Conservation (phyloP, 306 rosid genomes). For the Fragaria ananassa region DNA sequence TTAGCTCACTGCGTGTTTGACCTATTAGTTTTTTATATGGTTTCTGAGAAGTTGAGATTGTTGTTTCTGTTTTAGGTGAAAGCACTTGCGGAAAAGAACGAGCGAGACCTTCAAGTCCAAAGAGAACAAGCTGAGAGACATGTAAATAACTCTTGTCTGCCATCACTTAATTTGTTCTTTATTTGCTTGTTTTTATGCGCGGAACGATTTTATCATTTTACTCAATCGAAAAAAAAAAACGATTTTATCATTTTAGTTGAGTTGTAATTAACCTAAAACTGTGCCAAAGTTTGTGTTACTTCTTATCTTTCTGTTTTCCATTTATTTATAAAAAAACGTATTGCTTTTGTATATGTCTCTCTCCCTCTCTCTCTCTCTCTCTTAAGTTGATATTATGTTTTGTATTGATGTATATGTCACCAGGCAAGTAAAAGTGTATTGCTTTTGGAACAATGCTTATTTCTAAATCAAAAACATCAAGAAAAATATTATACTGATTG, state of each 20-base stretch:
- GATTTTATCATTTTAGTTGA: background rate
- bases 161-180: background rate
- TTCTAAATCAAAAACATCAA: background rate
- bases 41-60: constrained; percentile 26
- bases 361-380: background rate
- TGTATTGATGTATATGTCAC: background rate
- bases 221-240: too few species aligned
- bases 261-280: background rate
- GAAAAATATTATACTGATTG: background rate
- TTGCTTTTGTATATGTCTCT: background rate
- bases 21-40: background rate
- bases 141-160: constrained; percentile 42
- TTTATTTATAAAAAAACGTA: background rate
- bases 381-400: background rate
- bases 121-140: constrained; percentile 98
- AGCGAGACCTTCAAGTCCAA: constrained; percentile 89
- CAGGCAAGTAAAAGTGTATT: background rate
- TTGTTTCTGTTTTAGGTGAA: constrained; percentile 48
- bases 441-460: background rate
- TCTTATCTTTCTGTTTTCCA: background rate
- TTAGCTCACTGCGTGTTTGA: background rate
- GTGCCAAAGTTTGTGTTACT: background rate
- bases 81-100: constrained; percentile 95
- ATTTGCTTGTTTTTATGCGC: background rate
- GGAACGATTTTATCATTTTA: background rate